Conservation (phyloP, 495 filamentous ascomycete species). For the Saxophila tyrrhenica region DNA sequence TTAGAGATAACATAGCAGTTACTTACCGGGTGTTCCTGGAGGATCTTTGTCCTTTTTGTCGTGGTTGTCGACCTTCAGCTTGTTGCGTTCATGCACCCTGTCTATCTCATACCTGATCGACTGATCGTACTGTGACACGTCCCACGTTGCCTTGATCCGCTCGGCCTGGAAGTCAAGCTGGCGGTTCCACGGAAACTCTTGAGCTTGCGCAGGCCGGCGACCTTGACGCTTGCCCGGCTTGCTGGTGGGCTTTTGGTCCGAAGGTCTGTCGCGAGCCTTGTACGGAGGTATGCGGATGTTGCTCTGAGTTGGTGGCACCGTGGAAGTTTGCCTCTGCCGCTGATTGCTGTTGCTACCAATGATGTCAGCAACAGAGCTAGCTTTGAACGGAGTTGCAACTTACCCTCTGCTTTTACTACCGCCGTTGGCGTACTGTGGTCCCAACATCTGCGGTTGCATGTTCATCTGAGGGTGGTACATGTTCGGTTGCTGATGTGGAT, state of each 20-base stretch:
- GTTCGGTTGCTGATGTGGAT: no score
- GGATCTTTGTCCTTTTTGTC: no score
- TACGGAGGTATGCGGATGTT: slow-evolving; percentile 5
- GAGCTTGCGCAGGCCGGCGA: slow-evolving; percentile 6
- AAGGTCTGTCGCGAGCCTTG: neutral
- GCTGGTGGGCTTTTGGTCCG: neutral
- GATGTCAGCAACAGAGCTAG: no score
- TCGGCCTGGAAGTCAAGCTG: slow-evolving; percentile 10
- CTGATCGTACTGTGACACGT: slow-evolving; percentile 7
- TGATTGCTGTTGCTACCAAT: neutral
- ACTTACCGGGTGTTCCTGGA: no score
- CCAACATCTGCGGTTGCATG: no score
- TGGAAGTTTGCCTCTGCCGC: neutral
- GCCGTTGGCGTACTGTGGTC: no score
- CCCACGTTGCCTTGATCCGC: slow-evolving; percentile 4
- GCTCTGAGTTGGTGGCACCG: neutral
- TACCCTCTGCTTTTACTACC: neutral
- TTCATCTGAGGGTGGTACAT: neutral
- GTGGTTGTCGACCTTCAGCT: no score
- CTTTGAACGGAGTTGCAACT: neutral
- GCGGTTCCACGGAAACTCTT: slow-evolving; percentile 17
- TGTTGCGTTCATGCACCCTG: no score
- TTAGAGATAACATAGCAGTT: no score
- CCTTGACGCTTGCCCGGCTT: slow-evolving; percentile 2
- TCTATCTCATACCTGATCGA: no score